Evolutionary conservation across 495 filamentous ascomycete genomes (phyloP), one percentile per base, ranked within the genome.

Genomic region (Daldinia concentrica): DNA sequence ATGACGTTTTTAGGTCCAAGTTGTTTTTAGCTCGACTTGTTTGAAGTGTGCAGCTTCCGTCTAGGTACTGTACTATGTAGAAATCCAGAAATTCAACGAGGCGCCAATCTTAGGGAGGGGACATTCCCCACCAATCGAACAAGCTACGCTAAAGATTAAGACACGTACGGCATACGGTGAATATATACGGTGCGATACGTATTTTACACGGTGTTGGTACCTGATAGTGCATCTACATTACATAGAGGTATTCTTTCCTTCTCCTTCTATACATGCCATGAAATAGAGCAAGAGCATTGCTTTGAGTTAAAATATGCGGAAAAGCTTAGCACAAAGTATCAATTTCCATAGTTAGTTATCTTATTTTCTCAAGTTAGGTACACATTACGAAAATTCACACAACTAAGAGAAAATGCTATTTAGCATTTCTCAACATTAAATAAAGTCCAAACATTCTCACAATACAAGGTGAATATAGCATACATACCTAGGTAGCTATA

Each of bases 1-100:
- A 72, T 72, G 70, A 72, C 70, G 70, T 72, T 72, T 68, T 64
- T 68, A 62, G 45, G 37, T 67, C 54, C 54, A 57, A 64, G 48
- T 64, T 55, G 52, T 41, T 56, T 27, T 68, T 56, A 48, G 26
- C 30, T 43, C 43, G 39, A 54, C 15, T 62, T 29, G 14, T 57
- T 29, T 12, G 32, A 62, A 39, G 50, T 48, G 64, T 55, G 55
- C 52, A 64, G 60, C 67, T 69, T 69, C 59, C 66, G 14, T 39
- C 48, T 29, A 29, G 27, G 27, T 32, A 32, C 24, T 1, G 29
- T 9, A 32, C 24, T 1, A 7, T 9, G 6, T 39, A 58, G 57
- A 45, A 26, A 36, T 41, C 58, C 29, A 30, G 11, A 48, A 48
- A 48, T 48, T 24, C 6, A 22, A 22, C 43, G 17, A 60, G 57